Evolutionary conservation across 371 early-diverging fungal species (phyloP), one percentile per base, ranked within the genome.

Genomic region (Saksenaea oblongispora): DNA sequence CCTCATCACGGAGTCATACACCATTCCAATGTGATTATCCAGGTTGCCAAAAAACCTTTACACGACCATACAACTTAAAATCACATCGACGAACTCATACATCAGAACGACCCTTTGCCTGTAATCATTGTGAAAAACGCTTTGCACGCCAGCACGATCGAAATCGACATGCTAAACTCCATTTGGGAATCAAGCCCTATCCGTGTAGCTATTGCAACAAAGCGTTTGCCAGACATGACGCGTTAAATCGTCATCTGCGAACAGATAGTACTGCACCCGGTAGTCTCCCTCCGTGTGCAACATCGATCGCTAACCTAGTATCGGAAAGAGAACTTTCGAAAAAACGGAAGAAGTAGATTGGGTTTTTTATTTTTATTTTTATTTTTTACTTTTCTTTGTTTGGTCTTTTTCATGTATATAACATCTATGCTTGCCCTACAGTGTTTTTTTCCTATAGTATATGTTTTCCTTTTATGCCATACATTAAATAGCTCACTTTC

Each of bases 91-190:
- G 89, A 22, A 89, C 83, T 3, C 93, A 92, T 66, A 89, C 90
- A 1, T 83, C 84, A 13, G 92, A 90, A 60, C 83, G 85, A 26
- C 92, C 92, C 2, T 91, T 83, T 79, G 86, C 82, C 60, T 91
- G 91, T 59, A 58, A 78, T 22, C 72, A 74, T 17, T 93, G 92
- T 62, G 68, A 74, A 7, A 72, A 78, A 54, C 77, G 84, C 3
- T 92, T 93, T 74, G 83, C 88, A 1, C 84, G 92, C 1, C 86
- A 87, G 31, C 90, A 92, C 66, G 91, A 95, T 73, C 82, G 94
- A 39, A 94, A 93, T 68, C 79, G 97, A 28, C 95, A 96, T 71
- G 62, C 74, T 1, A 89, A 89, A 59, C 78, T 89, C 18, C 89
- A 90, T 58, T 77, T 75, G 53, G 90, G 89, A 18, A 74, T 86